Evolutionary conservation across 441 rosid species (phyloP), one percentile per base, ranked within the genome.

Genomic region (Arabidopsis lyrata): DNA sequence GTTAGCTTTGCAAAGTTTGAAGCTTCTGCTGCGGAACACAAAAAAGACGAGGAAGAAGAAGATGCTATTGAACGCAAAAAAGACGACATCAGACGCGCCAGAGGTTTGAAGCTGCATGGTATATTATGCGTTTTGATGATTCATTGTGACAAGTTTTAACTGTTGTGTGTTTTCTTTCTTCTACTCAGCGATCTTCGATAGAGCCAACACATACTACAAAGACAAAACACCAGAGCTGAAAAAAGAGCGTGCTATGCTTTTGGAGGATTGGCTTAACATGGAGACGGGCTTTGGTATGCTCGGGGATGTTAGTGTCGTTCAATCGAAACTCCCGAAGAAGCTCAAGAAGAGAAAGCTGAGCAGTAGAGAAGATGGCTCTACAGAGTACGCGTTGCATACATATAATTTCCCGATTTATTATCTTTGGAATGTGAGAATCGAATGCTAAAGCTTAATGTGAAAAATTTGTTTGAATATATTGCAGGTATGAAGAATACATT

Each of bases 181-280:
- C n/a, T 14, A 14, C 10, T 45, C 49, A 45, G 49, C 18, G 9
- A 45, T 45, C 8, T 45, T 45, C 8, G 49, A 45, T 5, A 45
- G 20, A 6, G 20, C 49, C 18, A 6, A 45, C 20, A 45, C 18
- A 15, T 45, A 45, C 20, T n/a, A 45, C 49, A 45, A n/a, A 45
- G 9, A 45, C 49, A 6, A 4, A 8, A 45, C 49, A 45, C 20
- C 49, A 0, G 20, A 45, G 49, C 49, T n/a, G 9, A 45, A 45
- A 45, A 20, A 45, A 45, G 49, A 45, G 20, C 49, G 49, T 6
- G 20, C 20, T 15, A 45, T 18, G 20, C 18, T 45, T 14, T 45
- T 45, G 20, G 49, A 45, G 49, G 49, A 45, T n/a, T 45, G 49
- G 49, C 49, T 45, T 5, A 45, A 45, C 9, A 45, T 45, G 49